These are phyloP conservation scores for Gossypioides kirkii DNA, from an alignment of 345 rosid species.

Conservation along the genomic window DNA sequence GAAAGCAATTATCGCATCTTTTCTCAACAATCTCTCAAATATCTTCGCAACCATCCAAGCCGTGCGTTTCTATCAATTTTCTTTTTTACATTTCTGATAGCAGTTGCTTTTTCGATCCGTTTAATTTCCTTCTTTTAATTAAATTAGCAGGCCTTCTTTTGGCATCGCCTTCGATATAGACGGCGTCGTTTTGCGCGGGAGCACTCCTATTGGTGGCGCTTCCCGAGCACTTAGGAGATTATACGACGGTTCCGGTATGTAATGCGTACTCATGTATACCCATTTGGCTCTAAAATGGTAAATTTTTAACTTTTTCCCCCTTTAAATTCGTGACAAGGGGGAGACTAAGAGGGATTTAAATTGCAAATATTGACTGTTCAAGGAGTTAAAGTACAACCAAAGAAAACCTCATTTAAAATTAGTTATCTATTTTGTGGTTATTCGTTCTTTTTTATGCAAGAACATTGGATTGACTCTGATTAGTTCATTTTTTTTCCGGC, in stretches of 20 bases:
- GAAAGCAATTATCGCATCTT: slow-evolving; percentile 11
- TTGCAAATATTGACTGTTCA: neutral
- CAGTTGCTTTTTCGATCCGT: neutral
- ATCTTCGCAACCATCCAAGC: slow-evolving; percentile 18
- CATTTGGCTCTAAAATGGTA: neutral
- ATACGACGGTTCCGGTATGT: slow-evolving; percentile 46
- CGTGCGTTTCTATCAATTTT: slow-evolving; percentile 21
- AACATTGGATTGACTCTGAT: neutral
- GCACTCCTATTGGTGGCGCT: slow-evolving; percentile 69
- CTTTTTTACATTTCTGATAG: neutral
- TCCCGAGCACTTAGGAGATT: slow-evolving; percentile 52
- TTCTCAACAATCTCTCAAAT: slow-evolving; percentile 22
- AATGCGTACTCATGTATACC: neutral
- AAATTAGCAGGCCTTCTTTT: slow-evolving; percentile 39
- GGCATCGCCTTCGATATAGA: slow-evolving; percentile 90
- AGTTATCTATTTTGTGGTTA: neutral
- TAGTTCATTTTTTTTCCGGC: slow-evolving; percentile 9
- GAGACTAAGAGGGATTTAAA: neutral
- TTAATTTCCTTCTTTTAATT: neutral
- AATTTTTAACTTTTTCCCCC: neutral
- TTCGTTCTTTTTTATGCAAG: neutral
- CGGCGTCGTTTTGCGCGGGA: slow-evolving; percentile 75
- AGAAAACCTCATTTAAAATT: neutral
- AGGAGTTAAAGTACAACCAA: neutral
- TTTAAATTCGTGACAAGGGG: neutral